Evolutionary conservation across 768 basidiomycete genomes (phyloP).

Genomic region (Boletus sensibilis): DNA sequence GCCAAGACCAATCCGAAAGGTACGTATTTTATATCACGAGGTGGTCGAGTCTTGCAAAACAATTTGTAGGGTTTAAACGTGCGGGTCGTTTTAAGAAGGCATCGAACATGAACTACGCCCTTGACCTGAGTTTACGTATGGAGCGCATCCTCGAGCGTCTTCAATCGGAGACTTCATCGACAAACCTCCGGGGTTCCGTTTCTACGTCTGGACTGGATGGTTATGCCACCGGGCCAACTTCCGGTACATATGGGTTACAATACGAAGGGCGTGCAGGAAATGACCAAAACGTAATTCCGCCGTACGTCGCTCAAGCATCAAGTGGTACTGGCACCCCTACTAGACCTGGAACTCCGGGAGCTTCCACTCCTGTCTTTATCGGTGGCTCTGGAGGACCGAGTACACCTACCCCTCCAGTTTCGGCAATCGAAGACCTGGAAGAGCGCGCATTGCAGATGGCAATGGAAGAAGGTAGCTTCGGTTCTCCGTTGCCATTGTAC

Average conservation of each 20-base stretch:
- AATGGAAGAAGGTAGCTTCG: conserved; percentile 46
- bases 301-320: conserved; percentile 9
- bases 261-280: conserved; percentile 65
- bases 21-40: conserved; percentile 24
- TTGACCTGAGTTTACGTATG: conserved; percentile 42
- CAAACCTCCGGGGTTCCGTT: conserved; percentile 22
- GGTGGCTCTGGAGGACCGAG: conserved; percentile 6
- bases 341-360: conserved; percentile 26
- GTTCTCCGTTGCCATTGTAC: conserved; percentile 32
- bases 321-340: conserved; percentile 28
- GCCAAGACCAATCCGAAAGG: conserved; percentile 52
- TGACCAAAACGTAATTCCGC: conserved; percentile 41
- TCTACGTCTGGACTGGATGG: conserved; percentile 25
- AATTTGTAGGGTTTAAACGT: conserved; percentile 30
- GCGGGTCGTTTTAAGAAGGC: conserved; percentile 93
- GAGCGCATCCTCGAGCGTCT: conserved; percentile 32
- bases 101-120: conserved; percentile 86
- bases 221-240: conserved; percentile 28
- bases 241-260: conserved; percentile 58
- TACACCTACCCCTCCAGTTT: conserved; percentile 11
- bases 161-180: conserved; percentile 26
- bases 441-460: conserved; percentile 50
- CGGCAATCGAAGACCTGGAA: conserved; percentile 40
- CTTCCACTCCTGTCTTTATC: conserved; percentile 11
- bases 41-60: conserved; percentile 31